These are phyloP conservation scores for Triadica sebifera DNA, from an alignment of 345 rosid species.

Conservation along the genomic window DNA sequence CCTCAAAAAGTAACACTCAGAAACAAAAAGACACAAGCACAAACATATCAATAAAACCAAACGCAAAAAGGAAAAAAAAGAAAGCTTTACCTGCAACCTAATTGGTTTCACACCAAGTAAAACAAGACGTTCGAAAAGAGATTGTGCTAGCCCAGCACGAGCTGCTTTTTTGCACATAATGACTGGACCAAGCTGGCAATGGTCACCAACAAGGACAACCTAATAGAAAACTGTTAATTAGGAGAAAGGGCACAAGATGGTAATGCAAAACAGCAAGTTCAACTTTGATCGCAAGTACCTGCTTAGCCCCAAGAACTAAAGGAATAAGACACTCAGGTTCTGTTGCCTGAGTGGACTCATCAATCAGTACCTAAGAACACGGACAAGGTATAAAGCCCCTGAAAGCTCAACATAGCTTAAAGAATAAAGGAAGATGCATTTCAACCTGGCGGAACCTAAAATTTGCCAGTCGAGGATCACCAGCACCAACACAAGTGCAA, in stretches of 20 bases:
- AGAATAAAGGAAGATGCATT: not conserved
- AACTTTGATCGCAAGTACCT: slow-evolving; percentile 44
- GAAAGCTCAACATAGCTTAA: no score
- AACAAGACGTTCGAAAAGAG: slow-evolving; percentile 94
- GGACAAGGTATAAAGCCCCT: not conserved
- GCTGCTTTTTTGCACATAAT: slow-evolving; percentile 99
- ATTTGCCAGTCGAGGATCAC: slow-evolving; percentile 94
- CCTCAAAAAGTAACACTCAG: not conserved
- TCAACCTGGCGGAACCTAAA: slow-evolving; percentile 98
- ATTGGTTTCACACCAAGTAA: slow-evolving; percentile 95
- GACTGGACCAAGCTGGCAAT: slow-evolving; percentile 99
- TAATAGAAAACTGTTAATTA: slow-evolving; percentile 27
- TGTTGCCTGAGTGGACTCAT: slow-evolving; percentile 96
- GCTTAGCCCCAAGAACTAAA: slow-evolving; percentile 91
- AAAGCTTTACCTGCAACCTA: slow-evolving; percentile 74
- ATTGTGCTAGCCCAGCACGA: slow-evolving; percentile 96
- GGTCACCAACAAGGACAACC: slow-evolving; percentile 98
- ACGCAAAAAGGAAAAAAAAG: not conserved
- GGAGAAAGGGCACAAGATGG: slow-evolving; percentile 1
- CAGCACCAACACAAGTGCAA: slow-evolving; percentile 99
- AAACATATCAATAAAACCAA: not conserved
- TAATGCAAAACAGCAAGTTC: not conserved
- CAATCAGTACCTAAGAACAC: slow-evolving; percentile 83
- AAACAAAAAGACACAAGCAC: no score
- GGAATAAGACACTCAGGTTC: slow-evolving; percentile 99